Evolutionary conservation across 73 alveolate species (phyloP), one percentile per base, ranked within the genome.

Genomic region (Paramecium biaurelia): DNA sequence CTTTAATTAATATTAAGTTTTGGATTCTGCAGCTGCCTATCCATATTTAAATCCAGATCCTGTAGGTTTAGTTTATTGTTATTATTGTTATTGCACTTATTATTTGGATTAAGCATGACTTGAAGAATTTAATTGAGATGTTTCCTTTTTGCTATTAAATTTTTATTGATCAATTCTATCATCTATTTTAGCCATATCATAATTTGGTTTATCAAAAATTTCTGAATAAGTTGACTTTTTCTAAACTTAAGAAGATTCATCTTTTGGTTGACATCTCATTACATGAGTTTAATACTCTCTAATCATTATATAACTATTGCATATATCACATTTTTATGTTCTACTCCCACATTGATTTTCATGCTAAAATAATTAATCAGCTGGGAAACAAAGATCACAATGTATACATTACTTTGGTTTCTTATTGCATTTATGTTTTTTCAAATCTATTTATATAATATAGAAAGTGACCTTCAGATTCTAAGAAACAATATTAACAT

Each of bases 281-380:
- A 37, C 14, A 24, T 79, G 90, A 23, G 7, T 79, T 79, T 0
- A 30, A 12, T 38, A 34, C 0, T 79, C 90, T 20, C 47, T 79
- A 11, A 79, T 30, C 35, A 79, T 41, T 0, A 79, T 26, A 24
- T 14, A 41, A 23, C 20, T 79, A 47, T 47, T 79, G 90, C 90
- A 79, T 2, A 79, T 45, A 7, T 38, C 30, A 26, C 90, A 79
- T 24, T 79, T 79, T 23, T 47, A 9, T 42, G 90, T 79, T 20
- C 90, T 38, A 24, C 90, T 79, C 1, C 90, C 90, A 79, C 90
- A 79, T 23, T 30, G 21, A 47, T 42, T 79, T 18, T 79, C 90
- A 79, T 79, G 90, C 12, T 79, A 79, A 34, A 5, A 38, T 42
- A 79, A 12, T 45, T 24, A 43, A 34, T 79, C 90, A 11, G 23